These are phyloP conservation scores for Candida saitoana DNA, from an alignment of 805 yeast genomes.

Conservation along the genomic window DNA sequence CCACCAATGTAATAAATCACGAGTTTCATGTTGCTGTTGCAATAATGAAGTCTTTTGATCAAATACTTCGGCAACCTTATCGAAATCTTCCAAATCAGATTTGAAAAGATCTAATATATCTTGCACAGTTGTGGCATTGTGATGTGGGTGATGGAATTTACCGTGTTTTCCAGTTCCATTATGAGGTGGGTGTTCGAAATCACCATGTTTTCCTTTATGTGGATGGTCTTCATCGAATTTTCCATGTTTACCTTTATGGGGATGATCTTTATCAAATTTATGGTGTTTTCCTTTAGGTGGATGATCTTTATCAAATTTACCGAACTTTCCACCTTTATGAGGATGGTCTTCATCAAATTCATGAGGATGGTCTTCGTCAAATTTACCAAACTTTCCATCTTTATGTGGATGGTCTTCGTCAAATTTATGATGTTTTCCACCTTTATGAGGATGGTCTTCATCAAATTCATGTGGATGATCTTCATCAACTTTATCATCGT, in stretches of 20 bases:
- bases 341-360: neutral
- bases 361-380: neutral
- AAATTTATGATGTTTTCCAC: too few relatives aligned
- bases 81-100: constrained; percentile 18
- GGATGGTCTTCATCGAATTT: neutral
- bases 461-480: too few relatives aligned
- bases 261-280: neutral
- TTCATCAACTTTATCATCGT: neutral
- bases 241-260: neutral
- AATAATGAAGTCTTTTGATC: constrained; percentile 25
- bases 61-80: constrained; percentile 21
- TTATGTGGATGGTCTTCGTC: neutral
- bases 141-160: constrained; percentile 5
- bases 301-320: neutral
- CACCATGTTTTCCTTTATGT: neutral
- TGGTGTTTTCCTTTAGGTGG: neutral
- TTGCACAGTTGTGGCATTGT: constrained; percentile 16
- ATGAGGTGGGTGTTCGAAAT: constrained; percentile 1
- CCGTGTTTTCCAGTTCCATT: neutral
- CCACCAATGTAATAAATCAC: constrained; percentile 33
- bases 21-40: constrained; percentile 27
- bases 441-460: too few relatives aligned
- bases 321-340: neutral
- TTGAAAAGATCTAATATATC: constrained; percentile 20
- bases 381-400: neutral